A percentile compares a stretch with the other conserved stretches of the same genome.
Conservation (phyloP, 2,329 filamentous ascomycete genomes). For the Xylariaceae sp. region DNA sequence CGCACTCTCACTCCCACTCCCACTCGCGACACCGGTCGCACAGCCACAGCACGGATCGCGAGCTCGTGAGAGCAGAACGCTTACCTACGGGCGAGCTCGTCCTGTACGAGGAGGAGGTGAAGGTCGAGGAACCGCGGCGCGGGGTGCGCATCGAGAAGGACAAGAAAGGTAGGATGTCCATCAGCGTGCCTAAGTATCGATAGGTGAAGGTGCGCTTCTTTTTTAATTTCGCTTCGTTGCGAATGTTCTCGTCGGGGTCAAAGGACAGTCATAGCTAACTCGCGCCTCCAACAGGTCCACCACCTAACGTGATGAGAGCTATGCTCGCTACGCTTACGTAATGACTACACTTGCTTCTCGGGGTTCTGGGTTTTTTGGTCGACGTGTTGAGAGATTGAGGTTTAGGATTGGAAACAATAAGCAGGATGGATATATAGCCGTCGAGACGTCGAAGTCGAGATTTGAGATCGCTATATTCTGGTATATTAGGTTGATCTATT, state of each 20-base stretch:
- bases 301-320: not conserved
- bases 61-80: slow-evolving; percentile 60
- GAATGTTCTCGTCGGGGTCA: not conserved
- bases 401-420: too few species aligned
- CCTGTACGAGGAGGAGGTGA: slow-evolving; percentile 62
- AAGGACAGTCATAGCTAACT: not conserved
- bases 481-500: too few species aligned
- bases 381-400: too few species aligned
- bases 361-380: too few species aligned
- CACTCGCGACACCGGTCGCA: slow-evolving; percentile 36
- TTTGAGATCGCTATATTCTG: too few species aligned
- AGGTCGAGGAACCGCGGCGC: slow-evolving; percentile 55
- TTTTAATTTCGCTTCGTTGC: not conserved
- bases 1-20: slow-evolving; percentile 33
- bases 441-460: too few species aligned
- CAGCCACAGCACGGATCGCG: slow-evolving; percentile 49
- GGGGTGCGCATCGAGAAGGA: slow-evolving; percentile 80
- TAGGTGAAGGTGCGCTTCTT: slow-evolving; percentile 51
- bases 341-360: too few species aligned
- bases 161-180: slow-evolving; percentile 93
- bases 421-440: too few species aligned
- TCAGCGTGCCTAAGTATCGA: slow-evolving; percentile 75
- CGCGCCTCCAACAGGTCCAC: not conserved
- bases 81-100: slow-evolving; percentile 64
- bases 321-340: not conserved